Evolutionary conservation across 106 monocot genomes (phyloP).

Genomic region (Vanilla planifolia): DNA sequence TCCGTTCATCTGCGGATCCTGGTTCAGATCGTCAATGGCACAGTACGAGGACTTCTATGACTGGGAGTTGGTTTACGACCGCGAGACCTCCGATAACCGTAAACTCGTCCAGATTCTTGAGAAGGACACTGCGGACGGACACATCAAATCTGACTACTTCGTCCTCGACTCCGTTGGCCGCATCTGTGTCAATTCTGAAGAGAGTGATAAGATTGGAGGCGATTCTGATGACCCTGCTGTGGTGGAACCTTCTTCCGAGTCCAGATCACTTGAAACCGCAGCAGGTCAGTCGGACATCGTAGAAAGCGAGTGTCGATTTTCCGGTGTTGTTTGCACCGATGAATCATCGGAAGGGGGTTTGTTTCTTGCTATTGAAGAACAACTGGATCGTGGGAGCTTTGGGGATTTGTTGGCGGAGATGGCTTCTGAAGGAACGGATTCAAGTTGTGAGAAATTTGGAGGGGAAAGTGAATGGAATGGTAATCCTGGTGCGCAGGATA

Average conservation of each 20-base stretch:
- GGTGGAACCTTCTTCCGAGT: conserved; percentile 19
- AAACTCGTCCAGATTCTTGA: background rate
- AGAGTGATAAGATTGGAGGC: background rate
- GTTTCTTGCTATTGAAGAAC: background rate
- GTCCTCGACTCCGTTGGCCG: conserved; percentile 15
- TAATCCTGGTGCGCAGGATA: background rate
- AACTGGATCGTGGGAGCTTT: background rate
- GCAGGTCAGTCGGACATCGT: conserved; percentile 3
- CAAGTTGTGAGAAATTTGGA: background rate
- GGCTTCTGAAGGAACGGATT: conserved; percentile 8
- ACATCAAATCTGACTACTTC: conserved; percentile 36
- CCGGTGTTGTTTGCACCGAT: conserved; percentile 13
- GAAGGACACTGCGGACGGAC: conserved; percentile 4
- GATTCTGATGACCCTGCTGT: conserved; percentile 26
- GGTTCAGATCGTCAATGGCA: conserved; percentile 3
- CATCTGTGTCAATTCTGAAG: background rate
- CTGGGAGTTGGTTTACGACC: conserved; percentile 16
- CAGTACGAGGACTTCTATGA: conserved; percentile 10
- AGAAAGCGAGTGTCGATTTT: background rate
- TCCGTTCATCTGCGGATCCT: no score
- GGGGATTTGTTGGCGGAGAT: background rate
- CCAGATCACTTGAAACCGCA: conserved; percentile 5
- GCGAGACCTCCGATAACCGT: background rate
- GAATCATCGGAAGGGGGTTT: conserved; percentile 8
- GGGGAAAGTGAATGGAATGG: background rate